Base-by-base conservation (phyloP, 2,329 filamentous ascomycete species). In the Apiospora malaysiana region DNA sequence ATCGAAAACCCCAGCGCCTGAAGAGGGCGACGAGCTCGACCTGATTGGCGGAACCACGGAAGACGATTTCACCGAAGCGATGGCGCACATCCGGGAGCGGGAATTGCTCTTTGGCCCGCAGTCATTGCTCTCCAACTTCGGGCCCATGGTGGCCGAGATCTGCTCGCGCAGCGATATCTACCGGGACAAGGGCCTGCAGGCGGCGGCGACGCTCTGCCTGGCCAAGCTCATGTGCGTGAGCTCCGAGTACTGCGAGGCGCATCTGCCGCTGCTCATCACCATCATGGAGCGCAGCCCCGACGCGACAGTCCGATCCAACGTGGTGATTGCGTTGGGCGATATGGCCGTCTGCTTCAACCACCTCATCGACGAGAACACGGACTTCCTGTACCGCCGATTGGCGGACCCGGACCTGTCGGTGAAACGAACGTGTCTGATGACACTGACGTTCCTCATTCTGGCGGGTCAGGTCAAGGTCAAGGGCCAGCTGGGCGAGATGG, bases 261-360 rank as follows among this genome's bases (percentile, higher is more conserved):
- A 99, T 78, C 87, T 99, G 16, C 93, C 94, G 7, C 91, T 99
- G 3, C 91, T 99, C 72, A 97, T 99, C 82, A 98, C 95, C 21
- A 98, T 99, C 77, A 95, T 99, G 86, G 96, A 99, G 83, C 92
- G 94, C 42, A 98, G 94, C 1, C 90, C 94, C 43, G 94, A 98
- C 77, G 93, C 97, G 1, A 97, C 95, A 23, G 95, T 97, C 49
- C 92, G 96, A 68, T 97, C 94, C 77, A 99, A 99, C 79, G 94
- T 97, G 12, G 97, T 99, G 23, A 97, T 99, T 76, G 95, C 96
- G 0, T 90, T 99, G 0, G 96, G 96, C 49, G 96, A 99, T 79
- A 99, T 99, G 96, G 97, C 97, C 0, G 96, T 99, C 27, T 98
- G 95, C 87, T 99, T 99, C 88, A 99, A 99, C 79, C 96, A 99